phyloP scores from a whole-genome alignment of 441 rosid species.

The Omphalea diandra region DNA sequence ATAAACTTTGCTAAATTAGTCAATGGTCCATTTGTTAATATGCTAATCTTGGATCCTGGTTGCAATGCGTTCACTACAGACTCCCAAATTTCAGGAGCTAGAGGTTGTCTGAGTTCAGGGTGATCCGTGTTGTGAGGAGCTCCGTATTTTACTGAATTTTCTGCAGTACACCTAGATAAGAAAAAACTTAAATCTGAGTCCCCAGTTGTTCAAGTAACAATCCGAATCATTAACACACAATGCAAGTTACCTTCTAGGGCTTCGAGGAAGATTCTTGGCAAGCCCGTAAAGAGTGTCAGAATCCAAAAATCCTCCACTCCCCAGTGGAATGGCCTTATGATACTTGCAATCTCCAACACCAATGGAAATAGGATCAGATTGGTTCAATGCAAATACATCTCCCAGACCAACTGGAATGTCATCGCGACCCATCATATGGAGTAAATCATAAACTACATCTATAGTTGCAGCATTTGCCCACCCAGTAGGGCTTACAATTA shows the following conservation, averaged over 20 bases:
- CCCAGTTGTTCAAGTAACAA: neutral
- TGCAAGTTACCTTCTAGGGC: slow-evolving; percentile 68
- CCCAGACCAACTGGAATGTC: slow-evolving; percentile 87
- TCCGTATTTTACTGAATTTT: slow-evolving; percentile 52
- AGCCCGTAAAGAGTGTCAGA: slow-evolving; percentile 91
- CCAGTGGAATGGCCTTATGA: slow-evolving; percentile 66
- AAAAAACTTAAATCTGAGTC: neutral
- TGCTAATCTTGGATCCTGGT: slow-evolving; percentile 51
- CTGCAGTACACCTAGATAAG: slow-evolving; percentile 65
- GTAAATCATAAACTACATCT: slow-evolving; percentile 74
- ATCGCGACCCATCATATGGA: slow-evolving; percentile 99
- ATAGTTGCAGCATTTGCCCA: slow-evolving; percentile 97
- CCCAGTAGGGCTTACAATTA: slow-evolving; percentile 78
- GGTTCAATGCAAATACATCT: slow-evolving; percentile 56
- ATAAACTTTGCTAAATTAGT: slow-evolving; percentile 74
- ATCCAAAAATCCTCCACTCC: slow-evolving; percentile 80
- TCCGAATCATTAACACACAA: neutral
- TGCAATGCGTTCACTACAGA: slow-evolving; percentile 35
- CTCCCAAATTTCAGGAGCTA: slow-evolving; percentile 74
- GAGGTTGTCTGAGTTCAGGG: slow-evolving; percentile 73
- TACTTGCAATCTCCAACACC: slow-evolving; percentile 79
- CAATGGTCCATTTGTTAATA: slow-evolving; percentile 81
- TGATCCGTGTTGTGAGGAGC: slow-evolving; percentile 73
- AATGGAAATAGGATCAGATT: slow-evolving; percentile 46
- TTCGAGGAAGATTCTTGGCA: slow-evolving; percentile 67